phyloP scores from a whole-genome alignment of 495 filamentous ascomycete species.

The Parathielavia appendiculata region DNA sequence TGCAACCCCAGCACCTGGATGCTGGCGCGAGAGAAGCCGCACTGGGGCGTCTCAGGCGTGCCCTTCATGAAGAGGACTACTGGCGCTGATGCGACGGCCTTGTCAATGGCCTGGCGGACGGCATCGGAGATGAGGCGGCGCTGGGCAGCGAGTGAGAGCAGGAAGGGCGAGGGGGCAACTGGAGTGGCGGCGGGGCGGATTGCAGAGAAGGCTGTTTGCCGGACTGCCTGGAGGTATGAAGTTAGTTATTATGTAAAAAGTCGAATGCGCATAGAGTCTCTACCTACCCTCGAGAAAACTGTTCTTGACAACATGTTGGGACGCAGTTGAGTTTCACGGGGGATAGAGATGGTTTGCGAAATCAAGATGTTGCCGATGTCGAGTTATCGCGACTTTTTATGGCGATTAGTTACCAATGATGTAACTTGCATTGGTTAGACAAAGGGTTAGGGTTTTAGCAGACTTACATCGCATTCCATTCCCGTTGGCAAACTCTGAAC shows the following conservation, averaged over 20 bases:
- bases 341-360: background rate
- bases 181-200: slow-evolving; percentile 3
- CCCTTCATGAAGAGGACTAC: slow-evolving; percentile 99
- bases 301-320: slow-evolving; percentile 5
- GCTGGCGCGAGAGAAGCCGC: slow-evolving; percentile 91
- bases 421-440: background rate
- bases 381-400: background rate
- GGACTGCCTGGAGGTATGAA: background rate
- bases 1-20: slow-evolving; percentile 93
- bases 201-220: slow-evolving; percentile 7
- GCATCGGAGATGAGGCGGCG: slow-evolving; percentile 69
- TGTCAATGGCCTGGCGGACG: slow-evolving; percentile 75
- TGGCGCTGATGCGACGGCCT: slow-evolving; percentile 74
- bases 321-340: background rate
- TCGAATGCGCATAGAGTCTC: background rate
- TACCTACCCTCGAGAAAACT: slow-evolving; percentile 2
- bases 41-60: slow-evolving; percentile 94
- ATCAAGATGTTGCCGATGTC: background rate
- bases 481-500: too few species aligned
- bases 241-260: background rate
- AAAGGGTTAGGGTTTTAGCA: too few species aligned
- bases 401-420: background rate
- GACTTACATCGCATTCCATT: too few species aligned
- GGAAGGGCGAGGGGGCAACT: slow-evolving; percentile 28
- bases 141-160: slow-evolving; percentile 31